Evolutionary conservation across 2,329 filamentous ascomycete species (phyloP).

Genomic region (Byssochlamys sp.): DNA sequence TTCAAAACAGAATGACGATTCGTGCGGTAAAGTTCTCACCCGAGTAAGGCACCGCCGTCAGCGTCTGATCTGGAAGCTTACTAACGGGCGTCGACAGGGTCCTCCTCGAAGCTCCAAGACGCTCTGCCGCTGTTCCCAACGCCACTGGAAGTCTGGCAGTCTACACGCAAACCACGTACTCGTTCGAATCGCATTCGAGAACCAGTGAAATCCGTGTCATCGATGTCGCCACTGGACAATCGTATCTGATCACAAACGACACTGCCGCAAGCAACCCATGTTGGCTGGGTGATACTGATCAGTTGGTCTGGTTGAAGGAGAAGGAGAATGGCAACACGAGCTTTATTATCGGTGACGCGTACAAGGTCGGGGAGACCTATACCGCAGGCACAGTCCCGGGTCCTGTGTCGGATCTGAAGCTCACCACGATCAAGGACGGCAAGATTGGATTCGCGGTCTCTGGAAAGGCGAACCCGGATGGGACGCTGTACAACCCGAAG

Average conservation of each 20-base stretch:
- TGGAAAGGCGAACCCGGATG: slow-evolving; percentile 40
- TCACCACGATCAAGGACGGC: slow-evolving; percentile 32
- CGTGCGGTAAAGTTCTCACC: slow-evolving; percentile 34
- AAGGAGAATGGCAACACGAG: slow-evolving; percentile 38
- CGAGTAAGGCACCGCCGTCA: slow-evolving; percentile 21
- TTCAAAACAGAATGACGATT: slow-evolving; percentile 24
- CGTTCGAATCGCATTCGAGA: slow-evolving; percentile 40
- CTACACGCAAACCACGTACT: slow-evolving; percentile 42
- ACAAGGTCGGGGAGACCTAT: slow-evolving; percentile 31
- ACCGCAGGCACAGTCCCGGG: slow-evolving; percentile 38
- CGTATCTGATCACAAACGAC: slow-evolving; percentile 36
- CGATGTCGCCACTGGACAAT: slow-evolving; percentile 33
- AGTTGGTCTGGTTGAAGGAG: slow-evolving; percentile 39
- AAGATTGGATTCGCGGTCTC: slow-evolving; percentile 38
- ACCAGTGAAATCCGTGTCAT: slow-evolving; percentile 39
- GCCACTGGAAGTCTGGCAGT: slow-evolving; percentile 38
- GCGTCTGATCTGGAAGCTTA: neutral
- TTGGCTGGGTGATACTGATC: slow-evolving; percentile 36
- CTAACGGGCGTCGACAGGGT: slow-evolving; percentile 21
- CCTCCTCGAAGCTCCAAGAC: slow-evolving; percentile 38
- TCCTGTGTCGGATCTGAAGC: slow-evolving; percentile 37
- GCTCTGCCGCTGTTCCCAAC: slow-evolving; percentile 37
- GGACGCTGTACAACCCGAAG: slow-evolving; percentile 42
- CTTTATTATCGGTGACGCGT: slow-evolving; percentile 36
- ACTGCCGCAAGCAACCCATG: slow-evolving; percentile 36